Percentiles rank a stretch among this genome's conserved stretches.
Evolutionary conservation across 192 early-diverging fungal species (phyloP).

Genomic region (Geranomyces michiganensis): DNA sequence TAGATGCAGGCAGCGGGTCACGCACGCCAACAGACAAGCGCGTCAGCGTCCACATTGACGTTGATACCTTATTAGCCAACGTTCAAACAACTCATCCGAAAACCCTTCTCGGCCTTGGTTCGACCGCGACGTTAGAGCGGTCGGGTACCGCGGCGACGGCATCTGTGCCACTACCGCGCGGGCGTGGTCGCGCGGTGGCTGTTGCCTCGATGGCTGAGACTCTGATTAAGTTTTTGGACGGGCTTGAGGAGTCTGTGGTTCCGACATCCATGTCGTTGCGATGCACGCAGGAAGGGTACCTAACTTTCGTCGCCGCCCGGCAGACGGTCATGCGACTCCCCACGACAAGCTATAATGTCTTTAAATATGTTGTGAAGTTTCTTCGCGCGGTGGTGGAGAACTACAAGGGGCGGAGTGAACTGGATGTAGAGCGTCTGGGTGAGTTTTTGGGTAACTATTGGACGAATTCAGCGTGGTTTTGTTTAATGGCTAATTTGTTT

Average conservation of each 20-base stretch:
- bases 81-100: constrained; percentile 20
- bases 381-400: constrained; percentile 64
- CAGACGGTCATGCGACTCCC: constrained; percentile 66
- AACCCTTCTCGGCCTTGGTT: constrained; percentile 32
- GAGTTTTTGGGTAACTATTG: constrained; percentile 29
- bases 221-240: constrained; percentile 70
- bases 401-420: constrained; percentile 34
- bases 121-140: not conserved
- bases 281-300: constrained; percentile 64
- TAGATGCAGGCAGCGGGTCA: constrained; percentile 4
- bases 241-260: constrained; percentile 75
- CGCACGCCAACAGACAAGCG: constrained; percentile 23
- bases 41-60: constrained; percentile 15
- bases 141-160: not conserved
- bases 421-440: constrained; percentile 49
- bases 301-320: constrained; percentile 28
- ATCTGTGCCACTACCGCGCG: constrained; percentile 29
- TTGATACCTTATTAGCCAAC: constrained; percentile 28
- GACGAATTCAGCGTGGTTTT: too few relatives aligned
- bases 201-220: constrained; percentile 75
- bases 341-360: constrained; percentile 69
- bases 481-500: not conserved
- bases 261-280: constrained; percentile 63
- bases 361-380: constrained; percentile 82
- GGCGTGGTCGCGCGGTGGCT: constrained; percentile 50